phyloP scores from a whole-genome alignment of 495 filamentous ascomycete species.

The Wilcoxina mikolae region DNA sequence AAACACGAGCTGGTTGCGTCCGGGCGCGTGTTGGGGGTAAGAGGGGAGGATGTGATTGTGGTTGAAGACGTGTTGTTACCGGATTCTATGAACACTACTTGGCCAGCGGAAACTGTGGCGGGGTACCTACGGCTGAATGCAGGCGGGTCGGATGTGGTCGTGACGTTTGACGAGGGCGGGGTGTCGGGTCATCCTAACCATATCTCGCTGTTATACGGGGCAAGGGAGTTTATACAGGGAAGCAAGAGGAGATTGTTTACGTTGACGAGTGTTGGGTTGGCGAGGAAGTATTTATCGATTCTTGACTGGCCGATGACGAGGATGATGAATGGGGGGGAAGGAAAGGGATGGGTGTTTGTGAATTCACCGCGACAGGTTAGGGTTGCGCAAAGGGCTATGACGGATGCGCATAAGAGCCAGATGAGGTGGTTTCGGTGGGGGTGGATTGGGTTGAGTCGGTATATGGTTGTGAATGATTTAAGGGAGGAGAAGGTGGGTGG shows the following conservation, averaged over 20 bases:
- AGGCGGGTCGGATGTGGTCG: slow-evolving; percentile 54
- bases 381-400: slow-evolving; percentile 73
- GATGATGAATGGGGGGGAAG: slow-evolving; percentile 20
- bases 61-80: slow-evolving; percentile 68
- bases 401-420: slow-evolving; percentile 74
- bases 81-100: slow-evolving; percentile 67
- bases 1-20: slow-evolving; percentile 71
- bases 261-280: slow-evolving; percentile 49
- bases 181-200: slow-evolving; percentile 86
- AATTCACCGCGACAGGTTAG: slow-evolving; percentile 46
- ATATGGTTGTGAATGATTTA: slow-evolving; percentile 93
- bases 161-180: slow-evolving; percentile 75
- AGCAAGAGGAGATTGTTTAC: slow-evolving; percentile 63
- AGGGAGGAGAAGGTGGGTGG: slow-evolving; percentile 42
- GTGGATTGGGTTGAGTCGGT: slow-evolving; percentile 79
- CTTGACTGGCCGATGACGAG: slow-evolving; percentile 60
- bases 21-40: slow-evolving; percentile 58
- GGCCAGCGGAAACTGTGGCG: slow-evolving; percentile 55
- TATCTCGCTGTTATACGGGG: slow-evolving; percentile 69
- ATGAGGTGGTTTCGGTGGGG: slow-evolving; percentile 98
- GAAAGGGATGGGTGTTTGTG: slow-evolving; percentile 49
- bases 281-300: slow-evolving; percentile 66
- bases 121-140: slow-evolving; percentile 46
- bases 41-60: slow-evolving; percentile 60
- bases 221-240: slow-evolving; percentile 52